phyloP scores from a whole-genome alignment of 441 rosid species.

The Pelargonium cotyledonis region DNA sequence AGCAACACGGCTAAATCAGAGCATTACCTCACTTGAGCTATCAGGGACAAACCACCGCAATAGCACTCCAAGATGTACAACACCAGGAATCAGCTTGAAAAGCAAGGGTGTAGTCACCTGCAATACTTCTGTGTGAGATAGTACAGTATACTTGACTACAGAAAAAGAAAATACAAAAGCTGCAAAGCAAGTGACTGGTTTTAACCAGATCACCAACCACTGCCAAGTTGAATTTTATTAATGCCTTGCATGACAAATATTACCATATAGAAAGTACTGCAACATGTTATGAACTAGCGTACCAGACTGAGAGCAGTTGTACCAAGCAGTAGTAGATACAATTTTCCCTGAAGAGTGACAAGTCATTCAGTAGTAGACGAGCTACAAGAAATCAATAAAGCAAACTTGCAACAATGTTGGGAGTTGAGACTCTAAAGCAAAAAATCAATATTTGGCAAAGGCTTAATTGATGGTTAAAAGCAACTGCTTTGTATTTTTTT shows the following conservation, averaged over 20 bases:
- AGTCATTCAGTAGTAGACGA: background rate
- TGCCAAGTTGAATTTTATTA: no score
- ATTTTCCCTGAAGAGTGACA: constrained; percentile 54
- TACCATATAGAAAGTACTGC: background rate
- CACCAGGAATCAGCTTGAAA: constrained; percentile 90
- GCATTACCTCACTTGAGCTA: constrained; percentile 56
- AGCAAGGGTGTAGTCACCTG: constrained; percentile 97
- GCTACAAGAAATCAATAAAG: background rate
- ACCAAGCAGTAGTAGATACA: constrained; percentile 86
- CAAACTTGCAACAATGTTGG: background rate
- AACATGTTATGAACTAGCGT: constrained; percentile 20
- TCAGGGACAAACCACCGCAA: constrained; percentile 91
- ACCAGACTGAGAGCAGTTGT: constrained; percentile 95
- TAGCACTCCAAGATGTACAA: constrained; percentile 78
- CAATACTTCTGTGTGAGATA: background rate
- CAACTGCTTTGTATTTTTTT: no score
- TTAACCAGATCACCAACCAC: no score
- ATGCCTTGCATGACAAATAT: background rate
- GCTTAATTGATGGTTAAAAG: background rate
- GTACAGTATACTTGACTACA: background rate
- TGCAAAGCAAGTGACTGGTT: background rate
- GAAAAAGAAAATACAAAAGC: background rate
- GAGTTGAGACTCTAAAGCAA: background rate
- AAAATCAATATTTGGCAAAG: background rate
- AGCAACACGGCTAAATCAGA: background rate